Evolutionary conservation across 345 rosid genomes (phyloP), one percentile per base, ranked within the genome.

Genomic region (Citrus reticulata): DNA sequence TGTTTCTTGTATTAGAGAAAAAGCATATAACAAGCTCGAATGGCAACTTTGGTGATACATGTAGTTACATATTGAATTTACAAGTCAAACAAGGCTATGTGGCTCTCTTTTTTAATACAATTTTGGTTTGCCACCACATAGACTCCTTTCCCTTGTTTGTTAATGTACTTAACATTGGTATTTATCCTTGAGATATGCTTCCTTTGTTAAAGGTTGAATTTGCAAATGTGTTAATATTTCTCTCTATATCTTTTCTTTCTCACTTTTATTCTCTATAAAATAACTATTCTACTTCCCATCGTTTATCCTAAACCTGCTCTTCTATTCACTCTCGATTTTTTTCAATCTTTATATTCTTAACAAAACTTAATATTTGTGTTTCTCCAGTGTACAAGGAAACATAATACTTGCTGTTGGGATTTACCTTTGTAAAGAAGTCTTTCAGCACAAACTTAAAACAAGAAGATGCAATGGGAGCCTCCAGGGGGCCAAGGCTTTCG

Each of bases 401-500:
- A 67, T 16, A 35, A 5, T 13, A 30, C 32, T 62, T 60, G 34
- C 51, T 39, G 19, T 40, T 74, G 32, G 7, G 30, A 29, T 29
- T 4, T 25, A 4, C 46, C 8, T 64, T 55, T 54, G 24, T 32
- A 13, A 57, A 32, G 46, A 74, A 62, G 9, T 14, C 51, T 16
- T 30, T 7, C 8, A 7, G 17, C 17, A 32, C 70, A 22, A 49
- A 64, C 35, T 32, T 76, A 19, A 19, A 9, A 76, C 63, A 46
- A 69, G 74, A 30, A 80, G 81, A 46, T 35, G 20, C 79, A 49
- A 88, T 88, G 91, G 82, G 76, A 70, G 78, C 79, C 78, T 57
- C 81, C 10, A 73, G 51, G 7, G 78, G 78, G 14, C 35, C 81
- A 61, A 86, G 78, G 51, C 95, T 93, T 16, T 94, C 97, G 10